Conservation (phyloP, 1,284 basidiomycete species). For the Boletus mariae region DNA sequence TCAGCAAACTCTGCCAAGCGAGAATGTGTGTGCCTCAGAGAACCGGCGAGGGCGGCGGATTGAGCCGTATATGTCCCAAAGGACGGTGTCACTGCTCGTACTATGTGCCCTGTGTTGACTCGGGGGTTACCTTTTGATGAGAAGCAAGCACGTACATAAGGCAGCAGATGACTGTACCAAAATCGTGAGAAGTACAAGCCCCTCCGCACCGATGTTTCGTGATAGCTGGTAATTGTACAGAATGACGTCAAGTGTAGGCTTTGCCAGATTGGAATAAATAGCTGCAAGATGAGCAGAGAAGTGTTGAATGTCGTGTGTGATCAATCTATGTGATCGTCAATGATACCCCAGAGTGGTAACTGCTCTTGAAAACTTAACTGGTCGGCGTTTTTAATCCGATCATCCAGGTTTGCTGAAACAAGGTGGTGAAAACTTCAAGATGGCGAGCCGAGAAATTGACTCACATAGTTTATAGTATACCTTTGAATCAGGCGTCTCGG, state of each 20-base stretch:
- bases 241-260: constrained; percentile 90
- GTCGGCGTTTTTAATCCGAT: constrained; percentile 95
- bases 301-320: constrained; percentile 93
- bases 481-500: constrained; percentile 61
- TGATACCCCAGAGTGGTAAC: neutral
- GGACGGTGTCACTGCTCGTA: constrained; percentile 86
- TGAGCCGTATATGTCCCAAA: constrained; percentile 89
- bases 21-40: constrained; percentile 88
- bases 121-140: neutral
- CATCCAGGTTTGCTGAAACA: constrained; percentile 77
- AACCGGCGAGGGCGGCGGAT: constrained; percentile 84
- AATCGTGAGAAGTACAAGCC: constrained; percentile 80
- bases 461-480: constrained; percentile 90
- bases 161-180: constrained; percentile 81
- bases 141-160: constrained; percentile 53
- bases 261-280: constrained; percentile 92
- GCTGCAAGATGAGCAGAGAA: constrained; percentile 91
- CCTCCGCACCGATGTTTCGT: constrained; percentile 92
- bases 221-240: constrained; percentile 97
- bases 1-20: constrained; percentile 92
- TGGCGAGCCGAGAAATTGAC: constrained; percentile 20
- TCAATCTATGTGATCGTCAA: constrained; percentile 56
- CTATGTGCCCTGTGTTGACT: constrained; percentile 38
- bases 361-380: constrained; percentile 53
- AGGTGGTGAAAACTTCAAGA: constrained; percentile 4